Evolutionary conservation across 768 basidiomycete species (phyloP), one percentile per base, ranked within the genome.

Genomic region (Naganishia onofrii): DNA sequence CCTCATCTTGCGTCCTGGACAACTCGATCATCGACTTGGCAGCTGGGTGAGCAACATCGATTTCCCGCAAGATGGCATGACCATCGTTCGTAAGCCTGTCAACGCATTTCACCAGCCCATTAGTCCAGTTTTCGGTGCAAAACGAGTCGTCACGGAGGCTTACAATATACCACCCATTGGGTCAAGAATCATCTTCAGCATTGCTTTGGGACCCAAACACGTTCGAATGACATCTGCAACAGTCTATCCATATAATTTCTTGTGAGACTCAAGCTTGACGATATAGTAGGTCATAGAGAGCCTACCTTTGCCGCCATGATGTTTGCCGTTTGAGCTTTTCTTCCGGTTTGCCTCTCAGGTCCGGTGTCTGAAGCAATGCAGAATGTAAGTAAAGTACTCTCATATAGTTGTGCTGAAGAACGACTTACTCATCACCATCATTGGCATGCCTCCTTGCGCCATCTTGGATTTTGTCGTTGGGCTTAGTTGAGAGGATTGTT

Each of bases 11-110:
- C 0, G 96, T 98, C 79, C 96, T 83, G 75, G 92, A 92, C 13
- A 98, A 87, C 83, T 99, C 96, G 73, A 99, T 96, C 95, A 99
- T 98, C 75, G 94, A 96, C 84, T 98, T 99, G 29, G 96, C 95
- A 31, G 96, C 96, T 3, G 95, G 96, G 76, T 99, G 96, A 1
- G 94, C 93, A 34, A 99, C 96, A 75, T 99, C 96, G 74, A 98
- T 99, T 82, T 99, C 96, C 66, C 96, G 89, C 48, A 98, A 84
- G 72, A 99, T 98, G 1, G 96, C 94, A 76, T 99, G 97, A n/a
- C 96, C 95, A 77, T 99, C 95, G 81, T 98, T 97, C 1, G 96
- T 98, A 23, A 97, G 84, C 72, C 94, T 96, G 74, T n/a, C 23
- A n/a, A 7, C 1, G 31, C 42, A 17, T 10, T 15, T 36, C 12